Evolutionary conservation across 495 filamentous ascomycete genomes (phyloP).

Genomic region (Hypoxylon intermedium): DNA sequence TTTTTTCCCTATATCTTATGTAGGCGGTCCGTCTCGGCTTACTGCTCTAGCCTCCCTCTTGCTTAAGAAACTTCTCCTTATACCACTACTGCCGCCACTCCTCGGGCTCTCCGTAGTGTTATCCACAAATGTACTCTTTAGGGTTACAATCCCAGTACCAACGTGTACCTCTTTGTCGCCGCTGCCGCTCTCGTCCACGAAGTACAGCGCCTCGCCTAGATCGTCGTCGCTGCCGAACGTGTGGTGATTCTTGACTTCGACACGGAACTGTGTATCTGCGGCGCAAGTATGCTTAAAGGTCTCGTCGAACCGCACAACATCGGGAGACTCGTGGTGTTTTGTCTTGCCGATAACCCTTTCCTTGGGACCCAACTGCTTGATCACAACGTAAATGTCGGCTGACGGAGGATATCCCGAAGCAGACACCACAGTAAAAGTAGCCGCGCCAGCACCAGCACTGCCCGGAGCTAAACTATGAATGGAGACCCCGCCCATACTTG

Average conservation of each 20-base stretch:
- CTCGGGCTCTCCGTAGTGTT: slow-evolving; percentile 41
- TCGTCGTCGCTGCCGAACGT: slow-evolving; percentile 80
- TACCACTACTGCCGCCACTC: slow-evolving; percentile 54
- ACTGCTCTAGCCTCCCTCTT: slow-evolving; percentile 47
- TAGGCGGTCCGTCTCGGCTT: slow-evolving; percentile 49
- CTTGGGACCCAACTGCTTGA: slow-evolving; percentile 71
- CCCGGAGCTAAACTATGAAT: slow-evolving; percentile 62
- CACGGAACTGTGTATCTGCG: slow-evolving; percentile 83
- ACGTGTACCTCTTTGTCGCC: slow-evolving; percentile 76
- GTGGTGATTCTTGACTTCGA: slow-evolving; percentile 82
- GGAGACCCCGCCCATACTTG: slow-evolving; percentile 70
- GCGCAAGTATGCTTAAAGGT: slow-evolving; percentile 77
- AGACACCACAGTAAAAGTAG: slow-evolving; percentile 79
- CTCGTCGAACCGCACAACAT: slow-evolving; percentile 72
- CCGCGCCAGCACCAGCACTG: slow-evolving; percentile 72
- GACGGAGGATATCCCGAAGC: slow-evolving; percentile 78
- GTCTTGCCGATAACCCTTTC: slow-evolving; percentile 85
- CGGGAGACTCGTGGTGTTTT: slow-evolving; percentile 74
- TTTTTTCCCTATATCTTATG: slow-evolving; percentile 11
- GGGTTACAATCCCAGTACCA: slow-evolving; percentile 69
- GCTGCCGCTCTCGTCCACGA: slow-evolving; percentile 82
- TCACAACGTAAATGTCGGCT: slow-evolving; percentile 79
- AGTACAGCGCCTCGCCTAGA: slow-evolving; percentile 85
- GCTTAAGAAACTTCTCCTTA: slow-evolving; percentile 59
- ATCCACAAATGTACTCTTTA: slow-evolving; percentile 68